Evolutionary conservation across 305 asterid species (phyloP).

Genomic region (Plantago coronopus): DNA sequence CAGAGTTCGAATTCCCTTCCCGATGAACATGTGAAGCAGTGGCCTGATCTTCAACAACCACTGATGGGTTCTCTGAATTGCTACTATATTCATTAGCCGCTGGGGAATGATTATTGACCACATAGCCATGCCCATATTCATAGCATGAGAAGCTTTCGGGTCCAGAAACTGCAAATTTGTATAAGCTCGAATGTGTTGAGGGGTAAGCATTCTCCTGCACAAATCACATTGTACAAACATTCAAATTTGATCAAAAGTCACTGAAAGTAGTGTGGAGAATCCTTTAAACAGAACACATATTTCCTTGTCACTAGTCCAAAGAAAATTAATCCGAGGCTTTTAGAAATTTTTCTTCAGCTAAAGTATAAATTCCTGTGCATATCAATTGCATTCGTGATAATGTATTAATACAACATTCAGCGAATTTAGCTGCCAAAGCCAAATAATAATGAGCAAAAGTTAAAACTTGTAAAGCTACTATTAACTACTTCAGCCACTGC

Average conservation of each 20-base stretch:
- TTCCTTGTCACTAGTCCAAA: not conserved
- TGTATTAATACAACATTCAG: slow-evolving; percentile 1
- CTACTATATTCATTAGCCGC: slow-evolving; percentile 40
- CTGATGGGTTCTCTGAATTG: slow-evolving; percentile 42
- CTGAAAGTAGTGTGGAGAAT: not conserved
- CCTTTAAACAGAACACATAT: not conserved
- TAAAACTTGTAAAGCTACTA: slow-evolving; percentile 1
- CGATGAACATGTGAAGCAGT: slow-evolving; percentile 36
- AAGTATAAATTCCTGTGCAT: not conserved
- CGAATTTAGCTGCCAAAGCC: not conserved
- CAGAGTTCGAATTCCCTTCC: slow-evolving; percentile 40
- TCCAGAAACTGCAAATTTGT: slow-evolving; percentile 68
- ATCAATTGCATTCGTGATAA: not conserved
- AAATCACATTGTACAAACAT: slow-evolving; percentile 17
- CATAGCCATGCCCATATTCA: slow-evolving; percentile 55
- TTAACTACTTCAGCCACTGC: not conserved
- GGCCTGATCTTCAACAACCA: slow-evolving; percentile 32
- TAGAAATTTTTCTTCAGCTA: not conserved
- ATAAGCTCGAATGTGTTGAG: slow-evolving; percentile 45
- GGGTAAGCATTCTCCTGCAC: slow-evolving; percentile 70
- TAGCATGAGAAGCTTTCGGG: slow-evolving; percentile 65
- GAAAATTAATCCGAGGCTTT: not conserved
- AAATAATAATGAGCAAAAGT: not conserved
- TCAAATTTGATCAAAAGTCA: not conserved
- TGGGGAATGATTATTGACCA: slow-evolving; percentile 41